phyloP scores from a whole-genome alignment of 352 stramenopile species.

The Blastocystis sp. region DNA sequence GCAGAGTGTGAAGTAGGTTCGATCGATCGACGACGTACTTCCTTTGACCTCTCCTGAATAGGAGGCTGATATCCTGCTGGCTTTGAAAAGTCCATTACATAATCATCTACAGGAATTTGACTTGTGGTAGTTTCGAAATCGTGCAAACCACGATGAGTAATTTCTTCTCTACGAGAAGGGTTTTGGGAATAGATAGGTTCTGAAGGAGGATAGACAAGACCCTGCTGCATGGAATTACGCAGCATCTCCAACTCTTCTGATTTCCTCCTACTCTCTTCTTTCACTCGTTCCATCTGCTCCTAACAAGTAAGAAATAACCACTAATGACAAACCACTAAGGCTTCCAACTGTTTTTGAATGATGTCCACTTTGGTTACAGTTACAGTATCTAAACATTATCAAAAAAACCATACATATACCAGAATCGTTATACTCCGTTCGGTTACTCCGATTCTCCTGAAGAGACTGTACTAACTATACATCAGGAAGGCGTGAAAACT shows the following conservation, averaged over 20 bases:
- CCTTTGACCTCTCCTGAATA: background rate
- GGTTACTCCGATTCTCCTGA: background rate
- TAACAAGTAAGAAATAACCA: background rate
- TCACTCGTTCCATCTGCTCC: slow-evolving; percentile 60
- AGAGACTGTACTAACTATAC: slow-evolving; percentile 25
- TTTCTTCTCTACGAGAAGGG: background rate
- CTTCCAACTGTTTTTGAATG: slow-evolving; percentile 62
- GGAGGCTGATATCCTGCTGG: slow-evolving; percentile 30
- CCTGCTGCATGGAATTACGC: slow-evolving; percentile 20
- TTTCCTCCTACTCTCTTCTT: slow-evolving; percentile 53
- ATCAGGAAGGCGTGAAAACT: background rate
- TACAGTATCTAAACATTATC: slow-evolving; percentile 22
- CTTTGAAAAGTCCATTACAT: slow-evolving; percentile 60
- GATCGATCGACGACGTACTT: background rate
- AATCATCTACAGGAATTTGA: background rate
- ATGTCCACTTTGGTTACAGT: slow-evolving; percentile 59
- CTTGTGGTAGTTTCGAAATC: background rate
- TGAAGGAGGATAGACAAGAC: background rate
- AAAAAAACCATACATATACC: background rate
- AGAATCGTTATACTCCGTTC: background rate
- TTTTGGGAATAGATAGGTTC: background rate
- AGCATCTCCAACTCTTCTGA: slow-evolving; percentile 57
- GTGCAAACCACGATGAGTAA: background rate
- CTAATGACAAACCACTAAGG: background rate
- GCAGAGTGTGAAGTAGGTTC: background rate